A percentile compares a stretch with the other conserved stretches of the same genome.
Conservation (phyloP, 345 rosid species). For the Camelina laxa region DNA sequence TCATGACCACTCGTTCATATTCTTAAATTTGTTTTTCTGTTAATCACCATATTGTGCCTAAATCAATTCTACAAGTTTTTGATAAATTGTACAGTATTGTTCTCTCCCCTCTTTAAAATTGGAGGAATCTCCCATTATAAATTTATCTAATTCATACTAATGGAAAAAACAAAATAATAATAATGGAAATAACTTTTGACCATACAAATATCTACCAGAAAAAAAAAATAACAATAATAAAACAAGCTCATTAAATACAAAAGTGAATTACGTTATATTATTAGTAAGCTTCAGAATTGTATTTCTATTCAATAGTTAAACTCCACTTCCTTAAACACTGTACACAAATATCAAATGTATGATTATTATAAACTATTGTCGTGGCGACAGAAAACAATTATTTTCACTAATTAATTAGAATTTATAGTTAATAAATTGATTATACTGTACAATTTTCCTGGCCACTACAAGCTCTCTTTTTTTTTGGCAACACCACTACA, state of each 20-base stretch:
- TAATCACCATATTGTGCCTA: too few species aligned
- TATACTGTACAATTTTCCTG: neutral
- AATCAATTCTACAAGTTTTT: too few species aligned
- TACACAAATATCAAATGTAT: neutral
- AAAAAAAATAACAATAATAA: too few species aligned
- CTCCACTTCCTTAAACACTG: neutral
- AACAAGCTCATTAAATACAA: neutral
- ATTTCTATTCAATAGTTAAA: neutral
- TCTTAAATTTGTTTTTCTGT: too few species aligned
- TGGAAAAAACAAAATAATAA: too few species aligned
- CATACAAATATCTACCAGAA: neutral
- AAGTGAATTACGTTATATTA: neutral
- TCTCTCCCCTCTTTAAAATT: neutral
- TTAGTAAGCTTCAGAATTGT: neutral
- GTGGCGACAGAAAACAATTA: neutral
- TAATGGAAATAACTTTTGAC: neutral
- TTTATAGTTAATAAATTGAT: neutral
- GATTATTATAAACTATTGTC: neutral
- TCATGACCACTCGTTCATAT: neutral
- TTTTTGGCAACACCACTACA: too few species aligned
- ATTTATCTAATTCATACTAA: too few species aligned
- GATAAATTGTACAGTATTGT: neutral
- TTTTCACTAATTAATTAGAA: neutral
- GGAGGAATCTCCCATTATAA: neutral
- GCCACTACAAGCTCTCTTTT: neutral